phyloP scores from a whole-genome alignment of 2,329 filamentous ascomycete species.

The Domatiomyces catenatus region DNA sequence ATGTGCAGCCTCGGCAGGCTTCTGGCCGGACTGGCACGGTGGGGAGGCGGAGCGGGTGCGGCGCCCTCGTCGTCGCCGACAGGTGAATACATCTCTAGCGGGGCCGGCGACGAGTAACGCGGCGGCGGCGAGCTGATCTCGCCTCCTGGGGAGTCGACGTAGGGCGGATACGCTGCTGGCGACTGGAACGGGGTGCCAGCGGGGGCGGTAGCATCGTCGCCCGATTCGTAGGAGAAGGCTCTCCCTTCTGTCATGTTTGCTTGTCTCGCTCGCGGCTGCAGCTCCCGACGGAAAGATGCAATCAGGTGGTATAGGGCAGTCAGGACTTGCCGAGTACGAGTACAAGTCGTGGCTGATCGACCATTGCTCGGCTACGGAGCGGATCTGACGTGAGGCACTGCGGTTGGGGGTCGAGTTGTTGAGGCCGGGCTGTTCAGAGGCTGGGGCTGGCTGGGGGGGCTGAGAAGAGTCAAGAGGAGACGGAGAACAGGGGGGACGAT shows the following conservation, averaged over 20 bases:
- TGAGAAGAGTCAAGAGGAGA: neutral
- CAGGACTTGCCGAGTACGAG: neutral
- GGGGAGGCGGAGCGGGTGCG: constrained; percentile 20
- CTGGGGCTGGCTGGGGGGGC: neutral
- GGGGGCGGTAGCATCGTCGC: constrained; percentile 10
- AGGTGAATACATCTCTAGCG: constrained; percentile 8
- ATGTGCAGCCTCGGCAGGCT: constrained; percentile 8
- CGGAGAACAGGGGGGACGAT: neutral
- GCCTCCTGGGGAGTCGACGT: constrained; percentile 13
- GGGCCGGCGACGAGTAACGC: constrained; percentile 11
- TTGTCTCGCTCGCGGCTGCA: neutral
- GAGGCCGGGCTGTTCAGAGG: neutral
- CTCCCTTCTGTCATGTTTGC: constrained; percentile 8
- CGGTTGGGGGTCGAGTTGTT: neutral
- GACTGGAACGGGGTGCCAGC: constrained; percentile 2
- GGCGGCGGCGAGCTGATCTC: constrained; percentile 17
- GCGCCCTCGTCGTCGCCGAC: constrained; percentile 9
- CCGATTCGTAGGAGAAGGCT: constrained; percentile 18
- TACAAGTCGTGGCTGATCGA: neutral
- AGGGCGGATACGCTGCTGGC: constrained; percentile 9
- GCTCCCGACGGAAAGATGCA: neutral
- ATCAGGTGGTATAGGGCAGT: neutral
- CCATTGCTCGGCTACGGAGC: neutral
- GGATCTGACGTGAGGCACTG: neutral
- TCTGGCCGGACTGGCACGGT: constrained; percentile 19